Evolutionary conservation across 768 basidiomycete genomes (phyloP).

Genomic region (Kwoniella shandongensis): DNA sequence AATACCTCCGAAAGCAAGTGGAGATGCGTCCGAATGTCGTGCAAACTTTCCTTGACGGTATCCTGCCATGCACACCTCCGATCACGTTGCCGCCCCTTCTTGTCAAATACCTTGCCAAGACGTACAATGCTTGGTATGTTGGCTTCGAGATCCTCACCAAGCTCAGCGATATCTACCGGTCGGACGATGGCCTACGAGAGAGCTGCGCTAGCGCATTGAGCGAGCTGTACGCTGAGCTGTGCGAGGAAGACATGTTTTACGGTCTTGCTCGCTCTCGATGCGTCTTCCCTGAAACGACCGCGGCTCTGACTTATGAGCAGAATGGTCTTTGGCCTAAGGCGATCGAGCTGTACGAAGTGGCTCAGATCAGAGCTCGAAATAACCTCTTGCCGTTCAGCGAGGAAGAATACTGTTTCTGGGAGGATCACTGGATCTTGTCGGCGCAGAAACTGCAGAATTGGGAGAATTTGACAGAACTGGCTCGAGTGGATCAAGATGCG

Average conservation of each 20-base stretch:
- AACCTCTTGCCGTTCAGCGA: slow-evolving; percentile 88
- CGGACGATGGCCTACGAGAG: slow-evolving; percentile 75
- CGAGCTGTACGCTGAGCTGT: slow-evolving; percentile 91
- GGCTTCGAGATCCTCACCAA: slow-evolving; percentile 78
- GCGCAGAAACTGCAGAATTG: slow-evolving; percentile 97
- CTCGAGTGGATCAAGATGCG: slow-evolving; percentile 80
- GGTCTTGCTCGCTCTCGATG: slow-evolving; percentile 90
- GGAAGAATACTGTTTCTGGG: slow-evolving; percentile 95
- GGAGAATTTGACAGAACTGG: slow-evolving; percentile 91
- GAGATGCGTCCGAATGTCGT: slow-evolving; percentile 88
- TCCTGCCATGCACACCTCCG: slow-evolving; percentile 79
- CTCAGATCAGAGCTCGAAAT: slow-evolving; percentile 77
- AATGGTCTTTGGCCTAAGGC: slow-evolving; percentile 97
- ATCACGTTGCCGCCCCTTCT: slow-evolving; percentile 91
- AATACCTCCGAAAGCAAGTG: slow-evolving; percentile 85
- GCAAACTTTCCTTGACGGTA: slow-evolving; percentile 80
- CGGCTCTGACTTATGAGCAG: slow-evolving; percentile 83
- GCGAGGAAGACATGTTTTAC: slow-evolving; percentile 96
- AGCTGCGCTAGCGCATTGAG: slow-evolving; percentile 85
- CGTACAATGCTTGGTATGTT: slow-evolving; percentile 93
- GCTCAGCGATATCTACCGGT: slow-evolving; percentile 74
- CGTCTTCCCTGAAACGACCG: slow-evolving; percentile 83
- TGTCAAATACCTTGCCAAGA: slow-evolving; percentile 92
- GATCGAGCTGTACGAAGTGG: slow-evolving; percentile 79
- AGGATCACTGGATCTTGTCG: slow-evolving; percentile 96